Percentiles rank a stretch among this genome's conserved stretches.
These are phyloP conservation scores for Tubosaeta sp. DNA, from an alignment of 768 basidiomycete genomes.

Conservation along the genomic window DNA sequence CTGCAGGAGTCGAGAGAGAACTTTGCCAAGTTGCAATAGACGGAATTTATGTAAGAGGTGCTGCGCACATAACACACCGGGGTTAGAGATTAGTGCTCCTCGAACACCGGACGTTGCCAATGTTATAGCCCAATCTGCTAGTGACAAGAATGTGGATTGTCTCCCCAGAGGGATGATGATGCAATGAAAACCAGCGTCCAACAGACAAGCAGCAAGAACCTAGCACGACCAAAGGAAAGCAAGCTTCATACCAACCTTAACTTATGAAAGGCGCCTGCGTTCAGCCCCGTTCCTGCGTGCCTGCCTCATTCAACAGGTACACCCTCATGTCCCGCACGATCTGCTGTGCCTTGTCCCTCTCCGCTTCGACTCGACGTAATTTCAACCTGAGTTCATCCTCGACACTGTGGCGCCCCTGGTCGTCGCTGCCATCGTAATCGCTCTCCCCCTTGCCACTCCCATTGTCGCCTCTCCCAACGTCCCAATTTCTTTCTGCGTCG, in stretches of 20 bases:
- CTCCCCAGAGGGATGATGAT: too few species aligned
- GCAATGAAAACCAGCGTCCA: too few species aligned
- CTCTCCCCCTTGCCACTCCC: not conserved
- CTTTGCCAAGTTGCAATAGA: conserved; percentile 64
- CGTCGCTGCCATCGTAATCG: not conserved
- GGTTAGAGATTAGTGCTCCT: too few species aligned
- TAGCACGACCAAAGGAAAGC: not conserved
- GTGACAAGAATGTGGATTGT: too few species aligned
- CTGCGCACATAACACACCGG: too few species aligned
- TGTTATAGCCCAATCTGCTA: too few species aligned
- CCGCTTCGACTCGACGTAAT: conserved; percentile 13
- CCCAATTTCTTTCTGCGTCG: not conserved
- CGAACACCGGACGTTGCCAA: too few species aligned
- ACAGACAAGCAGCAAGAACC: not conserved
- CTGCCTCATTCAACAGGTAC: conserved; percentile 11
- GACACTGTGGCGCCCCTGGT: not conserved
- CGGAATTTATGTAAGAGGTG: not conserved
- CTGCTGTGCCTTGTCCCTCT: conserved; percentile 17
- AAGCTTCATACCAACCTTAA: not conserved
- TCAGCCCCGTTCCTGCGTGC: not conserved
- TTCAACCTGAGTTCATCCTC: conserved; percentile 10
- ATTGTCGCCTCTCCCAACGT: not conserved
- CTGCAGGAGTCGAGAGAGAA: conserved; percentile 67
- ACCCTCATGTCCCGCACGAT: conserved; percentile 15
- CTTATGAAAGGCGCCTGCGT: not conserved